phyloP scores from a whole-genome alignment of 2,329 filamentous ascomycete species.

The Trichoderma atrobrunneum region DNA sequence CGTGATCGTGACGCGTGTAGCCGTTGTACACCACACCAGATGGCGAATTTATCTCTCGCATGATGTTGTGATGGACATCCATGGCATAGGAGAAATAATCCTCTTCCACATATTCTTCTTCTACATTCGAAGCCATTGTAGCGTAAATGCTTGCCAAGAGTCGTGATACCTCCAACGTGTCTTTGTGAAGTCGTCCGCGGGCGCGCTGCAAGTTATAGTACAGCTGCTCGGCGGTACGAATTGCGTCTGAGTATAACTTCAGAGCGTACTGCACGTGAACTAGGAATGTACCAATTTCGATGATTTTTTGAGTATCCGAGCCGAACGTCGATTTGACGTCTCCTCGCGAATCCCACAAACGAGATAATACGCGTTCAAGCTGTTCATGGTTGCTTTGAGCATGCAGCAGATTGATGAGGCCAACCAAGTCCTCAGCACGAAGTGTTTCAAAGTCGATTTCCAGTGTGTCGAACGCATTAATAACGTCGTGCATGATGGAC shows the following conservation, averaged over 20 bases:
- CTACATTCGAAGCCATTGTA: background rate
- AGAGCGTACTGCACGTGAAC: background rate
- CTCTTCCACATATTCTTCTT: background rate
- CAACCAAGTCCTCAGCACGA: constrained; percentile 43
- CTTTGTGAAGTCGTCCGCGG: constrained; percentile 26
- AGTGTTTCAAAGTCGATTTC: constrained; percentile 45
- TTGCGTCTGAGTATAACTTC: constrained; percentile 18
- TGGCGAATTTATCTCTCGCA: background rate
- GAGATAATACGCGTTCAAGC: constrained; percentile 35
- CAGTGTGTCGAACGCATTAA: constrained; percentile 40
- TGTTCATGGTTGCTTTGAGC: constrained; percentile 46
- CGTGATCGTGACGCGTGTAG: background rate
- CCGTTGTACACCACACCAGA: background rate
- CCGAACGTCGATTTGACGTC: constrained; percentile 17
- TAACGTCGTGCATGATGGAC: constrained; percentile 24
- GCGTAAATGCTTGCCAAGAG: constrained; percentile 26
- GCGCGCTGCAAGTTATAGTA: constrained; percentile 30
- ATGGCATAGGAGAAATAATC: background rate
- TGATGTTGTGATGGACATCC: background rate
- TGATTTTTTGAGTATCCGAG: background rate
- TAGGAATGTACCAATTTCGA: background rate
- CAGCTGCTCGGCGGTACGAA: constrained; percentile 27
- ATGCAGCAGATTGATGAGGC: constrained; percentile 46
- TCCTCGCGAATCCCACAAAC: constrained; percentile 27
- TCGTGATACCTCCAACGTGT: constrained; percentile 27